These are phyloP conservation scores for Letharia columbiana DNA, from an alignment of 495 filamentous ascomycete genomes.

Conservation along the genomic window DNA sequence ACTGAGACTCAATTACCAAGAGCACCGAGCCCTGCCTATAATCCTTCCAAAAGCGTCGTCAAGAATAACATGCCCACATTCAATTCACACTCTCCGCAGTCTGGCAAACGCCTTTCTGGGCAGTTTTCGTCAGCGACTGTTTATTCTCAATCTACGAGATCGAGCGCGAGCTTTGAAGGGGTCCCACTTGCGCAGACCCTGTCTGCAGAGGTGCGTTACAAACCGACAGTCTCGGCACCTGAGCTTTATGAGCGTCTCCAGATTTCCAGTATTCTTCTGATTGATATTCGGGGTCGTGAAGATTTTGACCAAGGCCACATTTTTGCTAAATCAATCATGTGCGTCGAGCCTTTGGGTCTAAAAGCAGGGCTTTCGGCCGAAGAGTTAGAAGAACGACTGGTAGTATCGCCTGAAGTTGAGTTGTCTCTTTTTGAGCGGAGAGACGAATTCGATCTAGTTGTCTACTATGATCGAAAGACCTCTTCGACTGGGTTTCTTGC, in stretches of 20 bases:
- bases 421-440: constrained; percentile 64
- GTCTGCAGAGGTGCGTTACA: constrained; percentile 11
- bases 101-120: constrained; percentile 18
- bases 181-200: neutral
- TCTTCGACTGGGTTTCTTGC: constrained; percentile 44
- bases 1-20: constrained; percentile 54
- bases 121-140: constrained; percentile 3
- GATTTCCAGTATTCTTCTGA: constrained; percentile 58
- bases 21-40: constrained; percentile 79
- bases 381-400: constrained; percentile 70
- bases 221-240: constrained; percentile 46
- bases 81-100: constrained; percentile 12
- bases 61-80: constrained; percentile 5
- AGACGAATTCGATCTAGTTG: constrained; percentile 73
- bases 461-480: constrained; percentile 78
- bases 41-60: constrained; percentile 40
- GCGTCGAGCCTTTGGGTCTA: constrained; percentile 76
- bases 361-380: constrained; percentile 75
- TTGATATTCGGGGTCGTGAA: constrained; percentile 77
- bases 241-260: constrained; percentile 58
- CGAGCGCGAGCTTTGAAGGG: constrained; percentile 4
- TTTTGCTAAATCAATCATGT: constrained; percentile 68
- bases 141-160: constrained; percentile 9
- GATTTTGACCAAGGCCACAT: constrained; percentile 86
- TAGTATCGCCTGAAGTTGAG: constrained; percentile 69